These are phyloP conservation scores for Phytomonas francai DNA, from an alignment of 208 protist genomes.

Conservation along the genomic window DNA sequence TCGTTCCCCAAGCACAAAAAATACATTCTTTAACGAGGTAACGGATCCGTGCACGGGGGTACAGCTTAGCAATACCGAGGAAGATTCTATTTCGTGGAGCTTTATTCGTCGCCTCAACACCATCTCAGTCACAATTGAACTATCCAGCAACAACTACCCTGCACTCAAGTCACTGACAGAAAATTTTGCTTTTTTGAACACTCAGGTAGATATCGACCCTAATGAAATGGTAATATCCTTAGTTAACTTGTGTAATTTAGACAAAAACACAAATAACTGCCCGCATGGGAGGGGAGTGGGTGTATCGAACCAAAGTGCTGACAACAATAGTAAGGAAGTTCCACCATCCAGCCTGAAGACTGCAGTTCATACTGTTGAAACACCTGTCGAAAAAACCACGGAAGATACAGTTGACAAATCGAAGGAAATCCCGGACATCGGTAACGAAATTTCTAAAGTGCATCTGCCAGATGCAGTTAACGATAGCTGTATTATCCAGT, in stretches of 20 bases:
- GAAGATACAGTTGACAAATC: neutral
- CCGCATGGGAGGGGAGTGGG: neutral
- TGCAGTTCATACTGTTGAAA: neutral
- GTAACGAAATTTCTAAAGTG: neutral
- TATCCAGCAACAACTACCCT: conserved; percentile 71
- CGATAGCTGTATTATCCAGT: neutral
- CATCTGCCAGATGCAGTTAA: neutral
- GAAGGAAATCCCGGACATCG: neutral
- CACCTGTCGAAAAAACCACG: neutral
- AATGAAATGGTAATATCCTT: conserved; percentile 28
- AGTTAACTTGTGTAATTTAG: conserved; percentile 25
- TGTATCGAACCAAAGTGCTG: neutral
- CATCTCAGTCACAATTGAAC: conserved; percentile 29
- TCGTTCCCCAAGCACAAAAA: neutral
- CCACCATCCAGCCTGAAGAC: neutral
- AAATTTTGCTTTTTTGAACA: conserved; percentile 80
- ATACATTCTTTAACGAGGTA: conserved; percentile 1
- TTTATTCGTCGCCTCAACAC: conserved; percentile 45
- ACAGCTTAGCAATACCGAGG: conserved; percentile 21
- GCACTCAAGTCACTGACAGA: conserved; percentile 74
- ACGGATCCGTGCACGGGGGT: conserved; percentile 1
- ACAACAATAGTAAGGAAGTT: neutral
- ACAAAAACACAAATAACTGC: neutral
- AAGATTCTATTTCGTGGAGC: conserved; percentile 34
- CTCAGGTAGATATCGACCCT: conserved; percentile 50